A percentile compares a stretch with the other conserved stretches of the same genome.
Evolutionary conservation across 129 eudicot species (phyloP).

Genomic region (Flaveria trinervia): DNA sequence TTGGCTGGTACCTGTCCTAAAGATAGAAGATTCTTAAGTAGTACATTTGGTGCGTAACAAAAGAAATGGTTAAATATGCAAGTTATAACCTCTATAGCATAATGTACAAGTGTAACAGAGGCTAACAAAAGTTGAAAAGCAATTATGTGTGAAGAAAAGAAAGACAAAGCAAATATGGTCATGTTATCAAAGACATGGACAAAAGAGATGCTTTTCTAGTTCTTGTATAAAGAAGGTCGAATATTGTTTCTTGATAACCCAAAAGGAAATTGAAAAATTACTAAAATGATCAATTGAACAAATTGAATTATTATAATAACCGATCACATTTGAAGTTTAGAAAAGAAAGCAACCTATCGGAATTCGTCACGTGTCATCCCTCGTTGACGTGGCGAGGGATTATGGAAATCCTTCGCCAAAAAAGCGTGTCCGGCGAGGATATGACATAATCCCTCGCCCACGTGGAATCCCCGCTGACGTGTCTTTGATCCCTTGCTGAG

Average conservation of each 20-base stretch:
- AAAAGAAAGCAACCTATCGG: too few relatives aligned
- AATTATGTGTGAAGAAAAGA: constrained; percentile 4
- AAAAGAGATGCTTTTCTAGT: constrained; percentile 36
- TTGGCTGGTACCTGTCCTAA: constrained; percentile 22
- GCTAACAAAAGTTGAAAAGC: constrained; percentile 26
- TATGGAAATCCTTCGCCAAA: too few relatives aligned
- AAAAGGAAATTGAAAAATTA: too few relatives aligned
- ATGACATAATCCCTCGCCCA: too few relatives aligned
- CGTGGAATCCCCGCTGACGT: too few relatives aligned
- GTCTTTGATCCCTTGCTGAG: too few relatives aligned
- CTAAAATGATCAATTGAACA: too few relatives aligned
- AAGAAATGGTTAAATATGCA: background rate
- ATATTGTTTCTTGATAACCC: constrained; percentile 23
- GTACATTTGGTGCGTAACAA: background rate
- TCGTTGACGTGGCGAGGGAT: too few relatives aligned
- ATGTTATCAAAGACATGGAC: constrained; percentile 31
- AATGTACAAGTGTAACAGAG: constrained; percentile 14
- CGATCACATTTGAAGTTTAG: too few relatives aligned
- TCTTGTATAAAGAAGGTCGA: constrained; percentile 20
- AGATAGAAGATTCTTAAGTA: constrained; percentile 14
- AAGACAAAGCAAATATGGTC: constrained; percentile 2
- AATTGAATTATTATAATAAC: too few relatives aligned
- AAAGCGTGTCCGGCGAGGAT: too few relatives aligned
- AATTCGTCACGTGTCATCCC: too few relatives aligned
- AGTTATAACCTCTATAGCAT: constrained; percentile 5